Percentiles rank a stretch among this genome's conserved stretches.
Evolutionary conservation across 2,329 filamentous ascomycete species (phyloP).

Genomic region (Fusarium transvaalense): DNA sequence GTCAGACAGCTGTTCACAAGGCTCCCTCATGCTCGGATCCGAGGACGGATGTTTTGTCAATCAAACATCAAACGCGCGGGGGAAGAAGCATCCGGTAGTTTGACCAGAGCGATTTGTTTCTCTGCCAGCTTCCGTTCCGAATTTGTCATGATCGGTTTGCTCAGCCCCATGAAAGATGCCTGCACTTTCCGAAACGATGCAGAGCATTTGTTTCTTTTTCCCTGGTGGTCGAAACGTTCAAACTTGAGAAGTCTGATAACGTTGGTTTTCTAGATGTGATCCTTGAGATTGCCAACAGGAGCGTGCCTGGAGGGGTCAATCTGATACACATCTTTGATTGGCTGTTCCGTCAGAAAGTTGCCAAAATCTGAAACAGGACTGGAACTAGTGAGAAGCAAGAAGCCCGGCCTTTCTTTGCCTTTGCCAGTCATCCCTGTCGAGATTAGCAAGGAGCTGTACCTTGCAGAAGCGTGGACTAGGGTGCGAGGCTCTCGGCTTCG

Average conservation of each 20-base stretch:
- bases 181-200: conserved; percentile 7
- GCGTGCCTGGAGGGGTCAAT: conserved; percentile 3
- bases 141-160: conserved; percentile 24
- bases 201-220: conserved; percentile 15
- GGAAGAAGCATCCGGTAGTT: conserved; percentile 5
- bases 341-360: conserved; percentile 16
- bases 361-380: conserved; percentile 38
- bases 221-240: conserved; percentile 15
- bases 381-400: conserved; percentile 28
- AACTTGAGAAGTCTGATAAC: conserved; percentile 2
- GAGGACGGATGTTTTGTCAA: conserved; percentile 26
- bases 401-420: conserved; percentile 8
- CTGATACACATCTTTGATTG: conserved; percentile 19
- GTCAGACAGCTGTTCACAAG: conserved; percentile 1
- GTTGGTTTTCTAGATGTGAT: conserved; percentile 4
- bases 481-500: conserved; percentile 16
- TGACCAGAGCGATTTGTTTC: conserved; percentile 6
- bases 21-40: conserved; percentile 24
- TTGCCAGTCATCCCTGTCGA: conserved; percentile 18
- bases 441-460: conserved; percentile 35
- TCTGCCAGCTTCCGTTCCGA: conserved; percentile 11
- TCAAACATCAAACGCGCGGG: conserved; percentile 28
- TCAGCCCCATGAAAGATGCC: conserved; percentile 8
- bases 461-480: conserved; percentile 34
- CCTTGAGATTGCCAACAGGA: conserved; percentile 15